Conservation (phyloP, 2,329 filamentous ascomycete species). For the Mycosphaerella sp. region DNA sequence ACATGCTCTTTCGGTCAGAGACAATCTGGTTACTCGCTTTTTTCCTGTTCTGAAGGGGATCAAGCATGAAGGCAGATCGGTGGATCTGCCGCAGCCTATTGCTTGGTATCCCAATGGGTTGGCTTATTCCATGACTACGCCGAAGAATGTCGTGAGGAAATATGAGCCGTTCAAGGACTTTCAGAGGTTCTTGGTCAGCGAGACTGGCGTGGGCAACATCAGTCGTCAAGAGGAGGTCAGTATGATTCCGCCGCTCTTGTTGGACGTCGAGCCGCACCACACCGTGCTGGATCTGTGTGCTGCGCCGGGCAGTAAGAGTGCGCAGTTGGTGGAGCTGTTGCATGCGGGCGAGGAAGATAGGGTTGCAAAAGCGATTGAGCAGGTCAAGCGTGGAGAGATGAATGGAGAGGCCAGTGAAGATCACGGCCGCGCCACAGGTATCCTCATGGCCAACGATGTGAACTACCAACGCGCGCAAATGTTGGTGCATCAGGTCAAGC, state of each 20-base stretch:
- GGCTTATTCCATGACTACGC: constrained; percentile 96
- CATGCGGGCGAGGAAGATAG: constrained; percentile 87
- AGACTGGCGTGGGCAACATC: constrained; percentile 96
- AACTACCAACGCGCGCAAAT: constrained; percentile 97
- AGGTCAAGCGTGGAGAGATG: constrained; percentile 48
- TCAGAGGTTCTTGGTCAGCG: constrained; percentile 95
- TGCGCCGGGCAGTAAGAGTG: constrained; percentile 93
- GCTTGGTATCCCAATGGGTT: constrained; percentile 92
- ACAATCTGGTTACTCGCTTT: constrained; percentile 79
- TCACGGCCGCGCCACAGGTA: constrained; percentile 78
- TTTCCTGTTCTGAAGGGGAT: constrained; percentile 86
- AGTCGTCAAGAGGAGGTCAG: constrained; percentile 95
- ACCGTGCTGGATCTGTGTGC: constrained; percentile 93
- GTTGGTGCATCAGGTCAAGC: constrained; percentile 96
- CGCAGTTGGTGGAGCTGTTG: constrained; percentile 89
- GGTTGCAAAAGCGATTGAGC: constrained; percentile 63
- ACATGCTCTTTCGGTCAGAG: constrained; percentile 87
- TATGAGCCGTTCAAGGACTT: constrained; percentile 92
- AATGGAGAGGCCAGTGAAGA: constrained; percentile 45
- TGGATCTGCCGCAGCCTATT: constrained; percentile 75
- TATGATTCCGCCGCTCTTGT: constrained; percentile 94
- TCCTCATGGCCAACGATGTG: constrained; percentile 91
- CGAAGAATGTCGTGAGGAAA: constrained; percentile 90
- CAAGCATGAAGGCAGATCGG: constrained; percentile 70
- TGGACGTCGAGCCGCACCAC: constrained; percentile 88